Evolutionary conservation across 2,329 filamentous ascomycete species (phyloP).

Genomic region (Scortechinia acanthostroma): DNA sequence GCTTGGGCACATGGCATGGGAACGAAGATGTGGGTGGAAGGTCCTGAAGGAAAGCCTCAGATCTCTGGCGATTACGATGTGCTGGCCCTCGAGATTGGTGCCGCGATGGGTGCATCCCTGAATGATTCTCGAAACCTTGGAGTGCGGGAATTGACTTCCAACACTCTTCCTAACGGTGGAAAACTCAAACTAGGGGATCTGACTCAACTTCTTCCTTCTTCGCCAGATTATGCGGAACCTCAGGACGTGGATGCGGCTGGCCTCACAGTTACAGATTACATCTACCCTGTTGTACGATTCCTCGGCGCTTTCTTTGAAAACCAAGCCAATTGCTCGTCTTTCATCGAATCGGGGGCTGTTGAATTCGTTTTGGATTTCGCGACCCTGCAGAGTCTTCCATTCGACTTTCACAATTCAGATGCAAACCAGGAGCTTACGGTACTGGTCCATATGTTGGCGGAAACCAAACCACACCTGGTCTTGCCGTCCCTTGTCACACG

Average conservation of each 20-base stretch:
- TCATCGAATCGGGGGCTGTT: constrained; percentile 73
- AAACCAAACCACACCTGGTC: constrained; percentile 72
- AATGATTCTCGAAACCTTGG: neutral
- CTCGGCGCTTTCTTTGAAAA: constrained; percentile 70
- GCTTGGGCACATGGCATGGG: constrained; percentile 67
- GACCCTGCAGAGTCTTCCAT: constrained; percentile 73
- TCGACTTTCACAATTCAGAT: constrained; percentile 60
- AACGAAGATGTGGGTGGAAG: constrained; percentile 66
- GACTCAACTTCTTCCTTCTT: neutral
- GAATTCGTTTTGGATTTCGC: constrained; percentile 80
- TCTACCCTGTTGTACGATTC: constrained; percentile 73
- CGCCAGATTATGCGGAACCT: neutral
- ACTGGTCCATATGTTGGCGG: constrained; percentile 72
- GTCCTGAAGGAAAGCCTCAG: constrained; percentile 45
- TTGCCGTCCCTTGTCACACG: constrained; percentile 75
- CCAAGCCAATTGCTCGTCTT: constrained; percentile 61
- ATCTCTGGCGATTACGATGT: constrained; percentile 40
- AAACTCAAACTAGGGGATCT: neutral
- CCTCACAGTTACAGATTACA: constrained; percentile 54
- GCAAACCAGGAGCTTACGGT: constrained; percentile 66
- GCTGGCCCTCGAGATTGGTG: constrained; percentile 6
- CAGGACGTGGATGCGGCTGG: neutral
- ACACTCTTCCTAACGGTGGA: neutral
- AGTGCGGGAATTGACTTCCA: neutral
- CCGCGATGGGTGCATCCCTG: neutral